These are phyloP conservation scores for Logfia minima DNA, from an alignment of 129 eudicot genomes.

Conservation along the genomic window DNA sequence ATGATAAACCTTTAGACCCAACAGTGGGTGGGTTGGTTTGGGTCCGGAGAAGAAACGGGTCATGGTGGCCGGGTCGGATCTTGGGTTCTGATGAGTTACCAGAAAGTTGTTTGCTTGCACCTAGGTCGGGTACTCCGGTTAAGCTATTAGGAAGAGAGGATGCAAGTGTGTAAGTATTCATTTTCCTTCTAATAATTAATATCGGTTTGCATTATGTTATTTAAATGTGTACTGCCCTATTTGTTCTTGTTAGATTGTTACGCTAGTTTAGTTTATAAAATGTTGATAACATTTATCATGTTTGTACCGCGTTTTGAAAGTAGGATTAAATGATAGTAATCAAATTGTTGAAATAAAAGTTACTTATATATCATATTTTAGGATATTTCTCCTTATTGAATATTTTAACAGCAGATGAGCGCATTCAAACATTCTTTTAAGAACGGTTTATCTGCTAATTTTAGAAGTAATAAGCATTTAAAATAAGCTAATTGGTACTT, in stretches of 20 bases:
- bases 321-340: background rate
- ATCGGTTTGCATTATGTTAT: background rate
- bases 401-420: background rate
- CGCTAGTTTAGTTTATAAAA: background rate
- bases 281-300: background rate
- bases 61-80: slow-evolving; percentile 98
- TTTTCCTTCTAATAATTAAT: background rate
- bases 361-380: background rate
- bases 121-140: slow-evolving; percentile 77
- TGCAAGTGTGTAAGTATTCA: slow-evolving; percentile 73
- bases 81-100: slow-evolving; percentile 66
- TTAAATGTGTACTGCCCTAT: background rate
- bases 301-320: background rate
- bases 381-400: background rate
- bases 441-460: background rate
- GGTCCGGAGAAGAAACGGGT: slow-evolving; percentile 82
- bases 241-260: background rate
- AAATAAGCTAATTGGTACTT: background rate
- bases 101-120: slow-evolving; percentile 45
- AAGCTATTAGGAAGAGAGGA: slow-evolving; percentile 90
- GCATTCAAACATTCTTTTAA: too few relatives aligned
- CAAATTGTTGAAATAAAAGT: background rate
- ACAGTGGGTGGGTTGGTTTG: slow-evolving; percentile 79
- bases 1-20: slow-evolving; percentile 42
- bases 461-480: background rate